A percentile compares a stretch with the other conserved stretches of the same genome.
phyloP scores from a whole-genome alignment of 1,139 yeast genomes.

The Hyphopichia pseudoburtonii region DNA sequence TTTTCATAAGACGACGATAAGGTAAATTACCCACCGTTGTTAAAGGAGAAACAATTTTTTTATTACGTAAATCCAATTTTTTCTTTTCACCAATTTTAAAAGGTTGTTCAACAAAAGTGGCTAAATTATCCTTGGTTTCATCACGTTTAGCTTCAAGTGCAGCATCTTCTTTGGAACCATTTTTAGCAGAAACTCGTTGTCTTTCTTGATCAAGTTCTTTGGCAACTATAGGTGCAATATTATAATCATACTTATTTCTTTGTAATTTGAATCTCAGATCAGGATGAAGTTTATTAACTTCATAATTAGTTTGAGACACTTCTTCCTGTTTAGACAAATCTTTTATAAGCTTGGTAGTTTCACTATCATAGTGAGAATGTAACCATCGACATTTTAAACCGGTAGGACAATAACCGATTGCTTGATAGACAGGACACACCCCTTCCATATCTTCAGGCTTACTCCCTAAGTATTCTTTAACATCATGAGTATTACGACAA shows the following conservation, averaged over 20 bases:
- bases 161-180: slow-evolving; percentile 27
- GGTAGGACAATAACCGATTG: slow-evolving; percentile 86
- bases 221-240: slow-evolving; percentile 53
- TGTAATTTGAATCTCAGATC: slow-evolving; percentile 57
- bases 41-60: slow-evolving; percentile 89
- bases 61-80: slow-evolving; percentile 60
- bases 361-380: slow-evolving; percentile 63
- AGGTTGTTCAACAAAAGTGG: slow-evolving; percentile 71
- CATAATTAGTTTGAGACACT: slow-evolving; percentile 43
- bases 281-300: slow-evolving; percentile 62
- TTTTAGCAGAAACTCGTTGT: slow-evolving; percentile 27
- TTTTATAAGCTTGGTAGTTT: slow-evolving; percentile 43
- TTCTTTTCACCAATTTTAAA: slow-evolving; percentile 81
- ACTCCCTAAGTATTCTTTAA: slow-evolving; percentile 57
- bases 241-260: slow-evolving; percentile 60
- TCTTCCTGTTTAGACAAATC: slow-evolving; percentile 41
- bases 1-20: slow-evolving; percentile 87
- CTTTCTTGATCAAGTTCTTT: slow-evolving; percentile 49
- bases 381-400: slow-evolving; percentile 95
- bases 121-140: slow-evolving; percentile 24
- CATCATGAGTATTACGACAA: slow-evolving; percentile 79
- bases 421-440: slow-evolving; percentile 76
- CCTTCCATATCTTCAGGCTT: slow-evolving; percentile 77
- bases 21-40: slow-evolving; percentile 98
- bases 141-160: slow-evolving; percentile 23